Evolutionary conservation across 148 eudicot genomes (phyloP).

Genomic region (Nepenthes mirabilis): DNA sequence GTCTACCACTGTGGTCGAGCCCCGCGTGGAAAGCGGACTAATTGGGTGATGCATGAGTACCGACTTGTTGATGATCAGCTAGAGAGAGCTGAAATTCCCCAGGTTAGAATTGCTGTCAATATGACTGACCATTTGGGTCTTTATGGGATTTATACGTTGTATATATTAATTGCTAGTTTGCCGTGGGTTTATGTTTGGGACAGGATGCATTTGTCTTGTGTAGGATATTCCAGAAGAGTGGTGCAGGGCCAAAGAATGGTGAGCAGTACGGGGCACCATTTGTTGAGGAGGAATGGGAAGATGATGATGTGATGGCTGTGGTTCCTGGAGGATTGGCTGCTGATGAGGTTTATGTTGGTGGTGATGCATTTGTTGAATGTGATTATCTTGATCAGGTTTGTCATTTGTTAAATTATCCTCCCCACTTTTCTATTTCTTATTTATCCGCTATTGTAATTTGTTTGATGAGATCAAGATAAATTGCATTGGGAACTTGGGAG

Average conservation of each 20-base stretch:
- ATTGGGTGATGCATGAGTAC: conserved; percentile 99
- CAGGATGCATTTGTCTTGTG: conserved; percentile 89
- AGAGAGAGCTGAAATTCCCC: conserved; percentile 43
- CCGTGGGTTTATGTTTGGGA: conserved; percentile 11
- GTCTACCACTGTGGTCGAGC: conserved; percentile 91
- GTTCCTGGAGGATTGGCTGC: conserved; percentile 31
- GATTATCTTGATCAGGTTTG: conserved; percentile 62
- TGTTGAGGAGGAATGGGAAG: conserved; percentile 90
- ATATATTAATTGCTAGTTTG: conserved; percentile 1
- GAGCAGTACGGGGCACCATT: conserved; percentile 93
- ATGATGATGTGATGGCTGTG: conserved; percentile 24
- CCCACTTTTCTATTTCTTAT: background rate
- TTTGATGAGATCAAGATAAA: too few species aligned
- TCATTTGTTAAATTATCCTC: background rate
- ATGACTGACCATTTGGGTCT: background rate
- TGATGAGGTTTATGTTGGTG: conserved; percentile 41
- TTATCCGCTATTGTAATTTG: too few species aligned
- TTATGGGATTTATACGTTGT: background rate
- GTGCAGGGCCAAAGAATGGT: conserved; percentile 95
- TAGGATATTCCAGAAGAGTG: conserved; percentile 93
- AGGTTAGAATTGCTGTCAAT: conserved; percentile 33
- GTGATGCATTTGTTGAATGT: conserved; percentile 42
- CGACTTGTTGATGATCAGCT: conserved; percentile 55
- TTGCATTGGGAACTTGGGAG: too few species aligned
- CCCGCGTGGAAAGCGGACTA: conserved; percentile 75